Evolutionary conservation across 345 rosid species (phyloP).

Genomic region (Citrus medica): DNA sequence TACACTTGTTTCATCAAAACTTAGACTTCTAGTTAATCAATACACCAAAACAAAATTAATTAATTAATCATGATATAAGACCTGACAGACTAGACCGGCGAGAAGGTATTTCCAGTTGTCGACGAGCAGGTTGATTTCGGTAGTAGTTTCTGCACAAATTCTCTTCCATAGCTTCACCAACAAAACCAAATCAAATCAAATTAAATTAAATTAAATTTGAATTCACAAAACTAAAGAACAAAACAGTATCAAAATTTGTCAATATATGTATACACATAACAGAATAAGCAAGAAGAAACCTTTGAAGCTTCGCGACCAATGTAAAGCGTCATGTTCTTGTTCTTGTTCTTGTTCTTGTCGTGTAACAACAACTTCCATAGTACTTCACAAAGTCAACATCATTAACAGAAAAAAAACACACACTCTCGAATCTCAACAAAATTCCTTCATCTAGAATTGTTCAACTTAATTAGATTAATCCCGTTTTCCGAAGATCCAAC

Average conservation of each 20-base stretch:
- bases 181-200: constrained; percentile 1
- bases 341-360: constrained; percentile 16
- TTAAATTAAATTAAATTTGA: constrained; percentile 16
- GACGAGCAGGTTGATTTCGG: constrained; percentile 77
- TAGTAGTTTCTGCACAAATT: constrained; percentile 68
- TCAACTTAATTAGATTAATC: neutral
- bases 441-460: neutral
- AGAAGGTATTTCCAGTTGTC: constrained; percentile 92
- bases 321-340: constrained; percentile 68
- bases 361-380: constrained; percentile 58
- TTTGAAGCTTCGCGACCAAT: constrained; percentile 97
- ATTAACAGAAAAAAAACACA: constrained; percentile 14
- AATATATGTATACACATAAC: neutral
- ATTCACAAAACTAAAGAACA: neutral
- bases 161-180: constrained; percentile 83
- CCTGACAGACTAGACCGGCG: constrained; percentile 91
- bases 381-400: constrained; percentile 56
- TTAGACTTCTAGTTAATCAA: neutral
- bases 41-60: neutral
- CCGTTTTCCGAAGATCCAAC: neutral
- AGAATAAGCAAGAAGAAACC: constrained; percentile 29
- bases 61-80: constrained; percentile 17
- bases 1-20: constrained; percentile 15
- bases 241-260: neutral
- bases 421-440: neutral